phyloP scores from a whole-genome alignment of 805 yeast genomes.

The Saccharomycopsis sp. region DNA sequence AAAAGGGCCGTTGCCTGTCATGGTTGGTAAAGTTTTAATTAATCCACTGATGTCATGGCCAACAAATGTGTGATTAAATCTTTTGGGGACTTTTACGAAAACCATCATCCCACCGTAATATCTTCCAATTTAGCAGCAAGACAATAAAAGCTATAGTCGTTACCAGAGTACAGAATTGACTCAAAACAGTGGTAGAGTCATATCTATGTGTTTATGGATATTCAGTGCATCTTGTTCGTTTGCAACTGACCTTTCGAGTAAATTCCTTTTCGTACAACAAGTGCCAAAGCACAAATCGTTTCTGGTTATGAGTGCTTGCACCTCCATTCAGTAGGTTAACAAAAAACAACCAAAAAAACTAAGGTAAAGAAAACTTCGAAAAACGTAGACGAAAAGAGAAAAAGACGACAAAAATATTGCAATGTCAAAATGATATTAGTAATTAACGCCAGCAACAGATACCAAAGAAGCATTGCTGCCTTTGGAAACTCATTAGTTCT shows the following conservation, averaged over 20 bases:
- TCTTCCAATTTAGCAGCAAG: too few relatives aligned
- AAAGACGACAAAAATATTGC: background rate
- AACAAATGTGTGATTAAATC: slow-evolving; percentile 1
- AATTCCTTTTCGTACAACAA: too few relatives aligned
- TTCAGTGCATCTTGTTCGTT: background rate
- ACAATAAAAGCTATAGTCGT: too few relatives aligned
- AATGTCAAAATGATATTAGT: background rate
- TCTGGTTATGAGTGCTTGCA: background rate
- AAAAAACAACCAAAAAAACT: background rate
- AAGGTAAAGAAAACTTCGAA: background rate
- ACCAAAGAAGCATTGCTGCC: too few relatives aligned
- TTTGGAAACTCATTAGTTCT: too few relatives aligned
- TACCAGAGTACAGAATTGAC: too few relatives aligned
- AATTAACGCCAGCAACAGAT: too few relatives aligned
- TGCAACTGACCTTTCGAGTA: background rate
- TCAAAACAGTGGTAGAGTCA: too few relatives aligned
- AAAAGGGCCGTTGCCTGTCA: slow-evolving; percentile 20
- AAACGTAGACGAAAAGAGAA: background rate
- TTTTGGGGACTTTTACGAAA: background rate
- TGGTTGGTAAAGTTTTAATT: slow-evolving; percentile 11
- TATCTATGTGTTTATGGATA: too few relatives aligned
- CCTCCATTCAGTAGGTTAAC: background rate
- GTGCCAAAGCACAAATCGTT: too few relatives aligned
- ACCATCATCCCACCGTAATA: background rate
- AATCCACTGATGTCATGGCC: slow-evolving; percentile 5